Percentiles rank a stretch among this genome's conserved stretches.
Conservation (phyloP, 441 rosid genomes). For the Populus trichocarpa region DNA sequence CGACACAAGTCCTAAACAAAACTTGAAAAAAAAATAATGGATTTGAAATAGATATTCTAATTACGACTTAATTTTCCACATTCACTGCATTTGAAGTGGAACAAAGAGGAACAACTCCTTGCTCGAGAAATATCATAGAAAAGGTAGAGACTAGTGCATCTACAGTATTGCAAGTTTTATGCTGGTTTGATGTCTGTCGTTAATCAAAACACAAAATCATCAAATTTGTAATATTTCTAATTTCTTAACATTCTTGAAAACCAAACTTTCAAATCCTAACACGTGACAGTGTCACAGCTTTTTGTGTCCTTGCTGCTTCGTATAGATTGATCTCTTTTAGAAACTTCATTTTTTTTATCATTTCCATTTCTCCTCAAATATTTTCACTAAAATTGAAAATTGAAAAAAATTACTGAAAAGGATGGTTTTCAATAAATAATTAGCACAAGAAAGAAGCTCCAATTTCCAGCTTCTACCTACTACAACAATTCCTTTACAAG, state of each 20-base stretch:
- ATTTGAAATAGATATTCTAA: conserved; percentile 2
- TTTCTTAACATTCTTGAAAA: neutral
- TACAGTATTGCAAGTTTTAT: neutral
- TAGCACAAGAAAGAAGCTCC: neutral
- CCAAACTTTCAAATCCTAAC: neutral
- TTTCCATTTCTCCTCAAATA: neutral
- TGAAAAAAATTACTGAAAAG: neutral
- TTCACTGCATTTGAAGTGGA: neutral
- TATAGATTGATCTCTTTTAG: neutral
- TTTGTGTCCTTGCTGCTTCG: neutral
- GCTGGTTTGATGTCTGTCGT: neutral
- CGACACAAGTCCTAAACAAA: neutral
- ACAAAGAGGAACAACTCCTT: neutral
- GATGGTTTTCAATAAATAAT: neutral
- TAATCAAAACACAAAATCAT: neutral
- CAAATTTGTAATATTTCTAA: neutral
- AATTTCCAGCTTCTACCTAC: neutral
- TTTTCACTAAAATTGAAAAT: neutral
- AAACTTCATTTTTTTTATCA: neutral
- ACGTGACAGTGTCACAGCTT: neutral
- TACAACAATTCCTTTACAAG: neutral
- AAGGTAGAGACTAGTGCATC: neutral
- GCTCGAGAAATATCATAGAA: neutral
- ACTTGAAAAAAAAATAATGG: neutral
- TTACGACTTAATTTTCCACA: neutral